Base-by-base conservation (phyloP, 225 moss, liverwort and hornwort genomes). In the Physcomitrellopsis africana region DNA sequence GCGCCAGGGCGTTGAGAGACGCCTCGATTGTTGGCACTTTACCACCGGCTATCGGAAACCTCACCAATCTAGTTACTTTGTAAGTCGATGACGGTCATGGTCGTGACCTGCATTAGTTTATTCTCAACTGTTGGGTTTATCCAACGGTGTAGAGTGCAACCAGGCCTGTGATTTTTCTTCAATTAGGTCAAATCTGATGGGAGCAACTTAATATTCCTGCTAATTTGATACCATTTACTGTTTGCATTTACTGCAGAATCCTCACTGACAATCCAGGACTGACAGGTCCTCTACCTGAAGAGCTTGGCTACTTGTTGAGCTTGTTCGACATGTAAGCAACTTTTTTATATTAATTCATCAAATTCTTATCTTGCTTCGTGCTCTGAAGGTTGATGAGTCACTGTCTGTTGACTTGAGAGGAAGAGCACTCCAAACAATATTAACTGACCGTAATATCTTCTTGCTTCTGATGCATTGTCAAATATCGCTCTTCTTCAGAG, bases 61-160 rank as follows among this genome's bases (percentile, higher is more conserved):
- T 86, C 57, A 82, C 72, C 57, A 82, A 82, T 80, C 82, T 86
- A 56, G 82, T 86, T 51, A 76, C 80, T 54, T 67, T 86, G 86
- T 86, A 46, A 82, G 82, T 76, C 73, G 13, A 9, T 44, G 54
- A 19, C 24, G 26, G 54, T 26, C 6, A 7, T 2, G 4, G 32
- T 37, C 32, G 32, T 37, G 32, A 37, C 7, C 32, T 0, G 32
- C 7, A 37, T 37, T 37, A 37, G 12, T 49, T 7, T 62, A 10
- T 51, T 62, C 15, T 37, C 32, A 37, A 37, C 32, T 37, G 4
- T 4, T 7, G 32, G 32, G 32, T 37, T 37, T 37, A 24, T 37
- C 5, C 32, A 37, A 37, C 32, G 32, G 32, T 37, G 32, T 37
- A 5, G 32, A 7, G 32, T 37, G 32, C 32, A 51, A 51, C 5